Percentiles rank a stretch among this genome's conserved stretches.
Evolutionary conservation across 2,329 filamentous ascomycete genomes (phyloP).

Genomic region (Pestalotiopsis sp.): DNA sequence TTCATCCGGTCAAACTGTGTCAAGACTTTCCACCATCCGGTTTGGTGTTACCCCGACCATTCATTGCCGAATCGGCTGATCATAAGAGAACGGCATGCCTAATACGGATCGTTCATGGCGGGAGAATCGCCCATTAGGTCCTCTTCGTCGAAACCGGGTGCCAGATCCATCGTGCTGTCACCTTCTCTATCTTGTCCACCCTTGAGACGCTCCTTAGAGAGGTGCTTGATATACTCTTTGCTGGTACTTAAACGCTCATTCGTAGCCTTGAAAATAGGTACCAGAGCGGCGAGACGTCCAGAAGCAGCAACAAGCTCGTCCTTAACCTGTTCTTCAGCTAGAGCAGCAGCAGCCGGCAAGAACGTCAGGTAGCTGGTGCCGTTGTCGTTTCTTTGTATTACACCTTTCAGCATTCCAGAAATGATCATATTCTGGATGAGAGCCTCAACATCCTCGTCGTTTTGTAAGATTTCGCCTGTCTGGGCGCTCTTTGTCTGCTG

Average conservation of each 20-base stretch:
- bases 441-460: constrained; percentile 44
- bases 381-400: constrained; percentile 47
- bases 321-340: constrained; percentile 56
- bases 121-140: constrained; percentile 57
- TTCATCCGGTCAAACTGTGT: too few relatives aligned
- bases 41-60: too few relatives aligned
- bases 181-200: constrained; percentile 43
- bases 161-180: constrained; percentile 41
- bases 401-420: constrained; percentile 54
- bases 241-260: constrained; percentile 58
- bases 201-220: constrained; percentile 49
- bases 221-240: constrained; percentile 56
- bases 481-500: constrained; percentile 55
- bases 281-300: constrained; percentile 46
- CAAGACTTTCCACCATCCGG: too few relatives aligned
- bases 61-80: background rate
- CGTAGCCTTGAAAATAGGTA: constrained; percentile 51
- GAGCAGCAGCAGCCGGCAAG: constrained; percentile 39
- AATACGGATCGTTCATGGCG: background rate
- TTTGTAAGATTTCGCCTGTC: constrained; percentile 47
- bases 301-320: constrained; percentile 45
- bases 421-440: constrained; percentile 60
- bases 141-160: constrained; percentile 58
- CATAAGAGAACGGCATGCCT: background rate
- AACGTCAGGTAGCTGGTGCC: constrained; percentile 56